These are phyloP conservation scores for Pleurotus tuber-regium DNA, from an alignment of 768 basidiomycete species.

Conservation along the genomic window DNA sequence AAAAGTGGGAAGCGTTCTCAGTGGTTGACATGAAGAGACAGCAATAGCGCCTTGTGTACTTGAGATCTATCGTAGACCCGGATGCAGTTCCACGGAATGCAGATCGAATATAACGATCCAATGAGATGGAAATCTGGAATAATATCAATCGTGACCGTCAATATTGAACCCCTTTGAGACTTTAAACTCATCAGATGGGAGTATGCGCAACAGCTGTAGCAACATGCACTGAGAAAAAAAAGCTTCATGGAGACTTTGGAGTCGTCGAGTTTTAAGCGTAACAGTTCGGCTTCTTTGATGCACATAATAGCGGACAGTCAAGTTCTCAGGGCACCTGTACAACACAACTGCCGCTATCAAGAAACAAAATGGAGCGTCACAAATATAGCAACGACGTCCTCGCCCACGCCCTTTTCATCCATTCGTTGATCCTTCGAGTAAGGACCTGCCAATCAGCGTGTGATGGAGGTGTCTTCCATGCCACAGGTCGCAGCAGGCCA, in stretches of 20 bases:
- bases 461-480: too few relatives aligned
- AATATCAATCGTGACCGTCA: too few relatives aligned
- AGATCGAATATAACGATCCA: too few relatives aligned
- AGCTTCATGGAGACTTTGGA: neutral
- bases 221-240: neutral
- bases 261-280: neutral
- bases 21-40: neutral
- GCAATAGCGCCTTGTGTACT: neutral
- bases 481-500: too few relatives aligned
- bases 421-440: too few relatives aligned
- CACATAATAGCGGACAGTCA: neutral
- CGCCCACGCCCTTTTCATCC: too few relatives aligned
- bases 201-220: too few relatives aligned
- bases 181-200: too few relatives aligned
- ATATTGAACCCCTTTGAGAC: too few relatives aligned
- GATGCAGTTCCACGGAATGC: neutral
- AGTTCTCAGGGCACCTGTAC: neutral
- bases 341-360: slow-evolving; percentile 6
- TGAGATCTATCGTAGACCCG: neutral
- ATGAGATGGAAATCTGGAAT: too few relatives aligned
- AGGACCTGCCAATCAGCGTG: too few relatives aligned
- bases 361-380: neutral
- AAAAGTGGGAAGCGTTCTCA: slow-evolving; percentile 3
- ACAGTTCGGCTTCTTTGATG: neutral
- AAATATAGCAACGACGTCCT: neutral